These are phyloP conservation scores for Pyrus pyrifolia DNA, from an alignment of 306 rosid species.

Conservation along the genomic window DNA sequence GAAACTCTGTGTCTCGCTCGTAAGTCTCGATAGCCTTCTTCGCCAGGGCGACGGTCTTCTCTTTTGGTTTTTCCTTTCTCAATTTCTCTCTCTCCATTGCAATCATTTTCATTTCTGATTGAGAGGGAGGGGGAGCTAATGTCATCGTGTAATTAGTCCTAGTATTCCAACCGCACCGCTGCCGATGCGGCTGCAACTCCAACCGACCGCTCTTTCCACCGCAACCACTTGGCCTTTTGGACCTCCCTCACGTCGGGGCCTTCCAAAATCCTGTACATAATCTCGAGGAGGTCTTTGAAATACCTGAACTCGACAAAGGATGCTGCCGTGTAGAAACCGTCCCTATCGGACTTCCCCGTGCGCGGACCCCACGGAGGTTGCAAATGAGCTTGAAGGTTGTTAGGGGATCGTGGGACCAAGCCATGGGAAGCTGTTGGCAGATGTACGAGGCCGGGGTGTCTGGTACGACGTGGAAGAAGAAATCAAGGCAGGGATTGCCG, in stretches of 20 bases:
- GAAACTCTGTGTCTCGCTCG: conserved; percentile 26
- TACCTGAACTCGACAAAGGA: conserved; percentile 54
- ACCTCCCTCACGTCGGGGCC: conserved; percentile 22
- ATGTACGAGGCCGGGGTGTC: conserved; percentile 25
- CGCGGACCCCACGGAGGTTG: conserved; percentile 59
- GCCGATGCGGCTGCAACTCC: conserved; percentile 10
- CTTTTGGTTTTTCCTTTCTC: conserved; percentile 33
- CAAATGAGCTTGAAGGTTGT: conserved; percentile 58
- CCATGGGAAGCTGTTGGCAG: conserved; percentile 12
- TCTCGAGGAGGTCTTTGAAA: conserved; percentile 66
- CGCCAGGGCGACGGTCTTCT: conserved; percentile 38
- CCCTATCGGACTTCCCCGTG: conserved; percentile 50
- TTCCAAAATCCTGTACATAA: conserved; percentile 47
- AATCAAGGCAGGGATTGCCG: conserved; percentile 55
- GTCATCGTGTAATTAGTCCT: too few species aligned
- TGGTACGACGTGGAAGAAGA: conserved; percentile 62
- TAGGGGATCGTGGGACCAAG: conserved; percentile 43
- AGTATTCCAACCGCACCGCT: too few species aligned
- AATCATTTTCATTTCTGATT: too few species aligned
- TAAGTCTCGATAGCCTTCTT: conserved; percentile 42
- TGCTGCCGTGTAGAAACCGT: conserved; percentile 37
- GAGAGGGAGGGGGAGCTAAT: too few species aligned
- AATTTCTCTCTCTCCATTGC: conserved; percentile 5
- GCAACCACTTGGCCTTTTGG: background rate
- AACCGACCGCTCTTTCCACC: conserved; percentile 12